A percentile compares a stretch with the other conserved stretches of the same genome.
Evolutionary conservation across 2,329 filamentous ascomycete genomes (phyloP).

Genomic region (Aspergillus calidoustus): DNA sequence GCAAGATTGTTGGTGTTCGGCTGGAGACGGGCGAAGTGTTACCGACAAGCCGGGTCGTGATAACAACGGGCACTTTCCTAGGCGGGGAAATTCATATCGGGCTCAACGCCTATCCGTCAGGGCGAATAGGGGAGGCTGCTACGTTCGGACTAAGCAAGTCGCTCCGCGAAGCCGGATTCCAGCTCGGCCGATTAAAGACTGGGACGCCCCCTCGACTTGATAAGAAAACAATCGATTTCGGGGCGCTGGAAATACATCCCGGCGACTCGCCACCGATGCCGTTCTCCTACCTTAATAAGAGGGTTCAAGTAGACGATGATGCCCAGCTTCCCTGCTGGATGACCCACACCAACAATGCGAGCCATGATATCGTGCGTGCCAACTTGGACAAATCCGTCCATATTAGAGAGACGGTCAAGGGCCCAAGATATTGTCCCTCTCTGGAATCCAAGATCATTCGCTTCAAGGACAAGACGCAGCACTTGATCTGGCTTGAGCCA

Average conservation of each 20-base stretch:
- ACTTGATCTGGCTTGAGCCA: slow-evolving; percentile 96
- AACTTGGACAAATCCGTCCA: slow-evolving; percentile 97
- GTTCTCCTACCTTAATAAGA: slow-evolving; percentile 87
- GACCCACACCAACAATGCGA: slow-evolving; percentile 81
- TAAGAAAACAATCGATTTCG: slow-evolving; percentile 79
- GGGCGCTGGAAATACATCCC: slow-evolving; percentile 69
- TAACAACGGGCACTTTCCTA: slow-evolving; percentile 95
- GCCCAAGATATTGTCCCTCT: slow-evolving; percentile 93
- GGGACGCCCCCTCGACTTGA: slow-evolving; percentile 91
- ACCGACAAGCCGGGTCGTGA: slow-evolving; percentile 79
- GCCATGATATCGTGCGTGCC: slow-evolving; percentile 80
- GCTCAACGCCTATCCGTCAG: slow-evolving; percentile 79
- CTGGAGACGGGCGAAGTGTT: slow-evolving; percentile 87
- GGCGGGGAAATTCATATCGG: slow-evolving; percentile 97
- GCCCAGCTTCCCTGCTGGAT: slow-evolving; percentile 84
- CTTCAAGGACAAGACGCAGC: slow-evolving; percentile 77
- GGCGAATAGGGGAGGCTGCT: slow-evolving; percentile 90
- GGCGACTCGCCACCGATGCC: slow-evolving; percentile 87
- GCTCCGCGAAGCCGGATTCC: slow-evolving; percentile 83
- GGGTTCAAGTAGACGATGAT: slow-evolving; percentile 69
- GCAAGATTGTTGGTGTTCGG: slow-evolving; percentile 80
- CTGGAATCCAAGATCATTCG: slow-evolving; percentile 92
- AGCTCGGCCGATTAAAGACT: slow-evolving; percentile 88
- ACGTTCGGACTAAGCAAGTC: slow-evolving; percentile 93
- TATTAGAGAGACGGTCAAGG: slow-evolving; percentile 92